phyloP scores from a whole-genome alignment of 2,329 filamentous ascomycete genomes.

The Penicillium sclerotiorum region DNA sequence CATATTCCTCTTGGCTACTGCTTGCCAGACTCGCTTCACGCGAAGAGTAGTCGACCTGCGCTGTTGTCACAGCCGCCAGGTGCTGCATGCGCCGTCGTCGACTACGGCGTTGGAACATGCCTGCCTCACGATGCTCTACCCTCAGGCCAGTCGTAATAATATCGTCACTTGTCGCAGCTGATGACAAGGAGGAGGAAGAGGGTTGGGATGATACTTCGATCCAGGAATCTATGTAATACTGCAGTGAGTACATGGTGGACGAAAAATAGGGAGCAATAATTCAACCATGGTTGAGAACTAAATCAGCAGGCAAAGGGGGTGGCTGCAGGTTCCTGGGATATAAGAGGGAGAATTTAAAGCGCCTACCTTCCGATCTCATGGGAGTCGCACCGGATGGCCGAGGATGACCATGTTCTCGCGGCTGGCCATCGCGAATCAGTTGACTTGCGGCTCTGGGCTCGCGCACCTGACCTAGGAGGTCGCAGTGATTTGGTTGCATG shows the following conservation, averaged over 20 bases:
- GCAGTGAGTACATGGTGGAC: slow-evolving; percentile 47
- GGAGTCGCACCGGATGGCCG: slow-evolving; percentile 37
- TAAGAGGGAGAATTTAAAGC: slow-evolving; percentile 12
- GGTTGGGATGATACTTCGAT: slow-evolving; percentile 91
- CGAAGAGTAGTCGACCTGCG: slow-evolving; percentile 43
- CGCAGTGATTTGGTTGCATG: slow-evolving; percentile 46
- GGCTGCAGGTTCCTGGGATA: slow-evolving; percentile 10
- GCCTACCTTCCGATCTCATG: slow-evolving; percentile 49
- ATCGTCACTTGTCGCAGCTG: slow-evolving; percentile 70
- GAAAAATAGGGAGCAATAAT: background rate
- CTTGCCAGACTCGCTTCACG: slow-evolving; percentile 51
- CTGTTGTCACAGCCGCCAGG: slow-evolving; percentile 41
- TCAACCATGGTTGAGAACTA: slow-evolving; percentile 4
- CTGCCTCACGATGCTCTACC: slow-evolving; percentile 62
- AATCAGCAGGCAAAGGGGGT: slow-evolving; percentile 13
- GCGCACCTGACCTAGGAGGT: slow-evolving; percentile 41
- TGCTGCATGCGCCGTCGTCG: slow-evolving; percentile 47
- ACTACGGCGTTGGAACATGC: slow-evolving; percentile 62
- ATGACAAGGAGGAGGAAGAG: slow-evolving; percentile 90
- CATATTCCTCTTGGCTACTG: slow-evolving; percentile 92
- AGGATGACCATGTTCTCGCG: slow-evolving; percentile 38
- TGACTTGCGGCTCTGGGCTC: slow-evolving; percentile 34
- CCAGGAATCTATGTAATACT: slow-evolving; percentile 78
- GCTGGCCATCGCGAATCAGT: slow-evolving; percentile 39
- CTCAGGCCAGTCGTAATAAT: slow-evolving; percentile 87